Evolutionary conservation across 2,329 filamentous ascomycete species (phyloP).

Genomic region (Alternaria postmessia): DNA sequence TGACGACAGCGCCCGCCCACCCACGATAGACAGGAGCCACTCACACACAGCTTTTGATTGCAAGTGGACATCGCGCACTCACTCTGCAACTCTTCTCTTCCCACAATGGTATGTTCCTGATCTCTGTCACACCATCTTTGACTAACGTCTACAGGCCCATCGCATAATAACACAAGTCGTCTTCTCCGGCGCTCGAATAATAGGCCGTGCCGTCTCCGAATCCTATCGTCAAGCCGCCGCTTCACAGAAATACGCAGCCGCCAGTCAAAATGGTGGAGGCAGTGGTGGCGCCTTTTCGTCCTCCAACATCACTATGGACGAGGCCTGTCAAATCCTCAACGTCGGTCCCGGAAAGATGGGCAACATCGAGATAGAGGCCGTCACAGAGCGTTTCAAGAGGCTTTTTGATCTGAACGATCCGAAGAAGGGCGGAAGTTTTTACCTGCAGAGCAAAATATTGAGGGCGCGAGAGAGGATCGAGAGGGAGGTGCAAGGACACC

Average conservation of each 20-base stretch:
- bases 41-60: neutral
- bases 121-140: neutral
- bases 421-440: conserved; percentile 95
- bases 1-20: conserved; percentile 26
- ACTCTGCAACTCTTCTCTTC: neutral
- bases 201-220: conserved; percentile 91
- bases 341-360: conserved; percentile 86
- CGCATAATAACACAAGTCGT: conserved; percentile 94
- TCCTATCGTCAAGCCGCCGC: conserved; percentile 96
- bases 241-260: conserved; percentile 80
- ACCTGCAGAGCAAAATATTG: conserved; percentile 95
- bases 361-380: conserved; percentile 77
- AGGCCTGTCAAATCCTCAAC: conserved; percentile 97
- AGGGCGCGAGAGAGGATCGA: conserved; percentile 92
- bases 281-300: conserved; percentile 60
- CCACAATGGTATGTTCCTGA: conserved; percentile 35
- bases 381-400: conserved; percentile 89
- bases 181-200: conserved; percentile 86
- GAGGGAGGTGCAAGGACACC: conserved; percentile 77
- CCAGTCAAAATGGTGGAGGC: conserved; percentile 67
- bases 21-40: conserved; percentile 6
- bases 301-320: conserved; percentile 87
- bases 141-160: conserved; percentile 73
- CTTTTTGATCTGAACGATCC: conserved; percentile 95
- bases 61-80: neutral